Evolutionary conservation across 2,329 filamentous ascomycete genomes (phyloP).

Genomic region (Metarhizium rileyi): DNA sequence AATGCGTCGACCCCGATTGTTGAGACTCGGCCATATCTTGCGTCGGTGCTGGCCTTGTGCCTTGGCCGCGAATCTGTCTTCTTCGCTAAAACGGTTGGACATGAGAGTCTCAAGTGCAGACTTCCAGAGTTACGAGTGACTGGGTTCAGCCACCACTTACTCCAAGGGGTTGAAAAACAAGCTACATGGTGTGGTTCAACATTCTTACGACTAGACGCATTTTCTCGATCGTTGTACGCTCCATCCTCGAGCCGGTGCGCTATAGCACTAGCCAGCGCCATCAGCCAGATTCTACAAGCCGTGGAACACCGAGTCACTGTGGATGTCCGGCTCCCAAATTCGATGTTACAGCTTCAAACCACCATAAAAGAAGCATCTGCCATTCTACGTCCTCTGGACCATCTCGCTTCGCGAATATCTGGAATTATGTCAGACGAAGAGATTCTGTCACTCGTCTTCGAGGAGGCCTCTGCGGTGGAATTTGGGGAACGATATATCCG

Average conservation of each 20-base stretch:
- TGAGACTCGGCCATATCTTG: constrained; percentile 37
- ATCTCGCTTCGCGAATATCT: constrained; percentile 38
- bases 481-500: constrained; percentile 52
- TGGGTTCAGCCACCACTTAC: constrained; percentile 42
- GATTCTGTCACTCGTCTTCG: constrained; percentile 51
- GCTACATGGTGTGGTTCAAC: constrained; percentile 40
- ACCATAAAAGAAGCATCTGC: constrained; percentile 35
- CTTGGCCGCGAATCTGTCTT: constrained; percentile 64
- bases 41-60: constrained; percentile 54
- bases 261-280: constrained; percentile 42
- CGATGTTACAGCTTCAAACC: constrained; percentile 43
- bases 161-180: constrained; percentile 35
- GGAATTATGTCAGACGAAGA: constrained; percentile 44
- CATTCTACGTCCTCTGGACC: constrained; percentile 42
- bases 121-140: constrained; percentile 40
- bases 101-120: constrained; percentile 41
- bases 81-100: constrained; percentile 50
- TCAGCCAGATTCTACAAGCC: constrained; percentile 37
- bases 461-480: constrained; percentile 53
- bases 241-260: constrained; percentile 33
- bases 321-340: constrained; percentile 31
- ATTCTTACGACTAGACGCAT: constrained; percentile 34
- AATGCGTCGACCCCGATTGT: constrained; percentile 33
- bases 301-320: constrained; percentile 39
- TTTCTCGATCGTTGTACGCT: constrained; percentile 36